Percentiles rank a stretch among this genome's conserved stretches.
Evolutionary conservation across 192 early-diverging fungal species (phyloP).

Genomic region (Fimicolochytrium jonesii): DNA sequence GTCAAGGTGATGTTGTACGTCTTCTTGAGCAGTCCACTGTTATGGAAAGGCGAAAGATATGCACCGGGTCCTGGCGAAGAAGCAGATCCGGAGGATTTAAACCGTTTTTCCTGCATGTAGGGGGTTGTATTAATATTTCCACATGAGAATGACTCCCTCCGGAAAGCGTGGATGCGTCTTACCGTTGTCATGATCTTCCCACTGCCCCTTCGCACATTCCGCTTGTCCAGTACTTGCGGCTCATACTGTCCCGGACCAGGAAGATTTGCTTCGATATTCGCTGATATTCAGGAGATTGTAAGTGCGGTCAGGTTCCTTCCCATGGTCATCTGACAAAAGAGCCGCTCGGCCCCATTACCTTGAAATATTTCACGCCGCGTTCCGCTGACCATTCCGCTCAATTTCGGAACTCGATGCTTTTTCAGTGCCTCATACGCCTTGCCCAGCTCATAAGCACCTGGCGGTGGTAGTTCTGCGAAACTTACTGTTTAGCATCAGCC

Average conservation of each 20-base stretch:
- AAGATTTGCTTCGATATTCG: slow-evolving; percentile 24
- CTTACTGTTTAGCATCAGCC: slow-evolving; percentile 1
- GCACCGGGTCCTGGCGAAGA: slow-evolving; percentile 46
- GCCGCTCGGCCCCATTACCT: too few relatives aligned
- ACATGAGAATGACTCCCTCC: neutral
- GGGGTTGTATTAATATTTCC: neutral
- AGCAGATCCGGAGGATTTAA: slow-evolving; percentile 18
- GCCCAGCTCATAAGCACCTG: slow-evolving; percentile 50
- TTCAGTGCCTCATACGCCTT: slow-evolving; percentile 40
- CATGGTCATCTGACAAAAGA: too few relatives aligned
- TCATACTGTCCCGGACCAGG: slow-evolving; percentile 51
- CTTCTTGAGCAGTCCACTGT: slow-evolving; percentile 39
- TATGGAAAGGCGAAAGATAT: slow-evolving; percentile 38
- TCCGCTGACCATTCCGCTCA: slow-evolving; percentile 27
- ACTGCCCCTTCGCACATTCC: slow-evolving; percentile 8
- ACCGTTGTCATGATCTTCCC: slow-evolving; percentile 42
- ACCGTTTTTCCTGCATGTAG: slow-evolving; percentile 34
- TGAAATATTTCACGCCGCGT: slow-evolving; percentile 42
- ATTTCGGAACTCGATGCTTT: slow-evolving; percentile 32
- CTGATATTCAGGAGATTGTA: too few relatives aligned
- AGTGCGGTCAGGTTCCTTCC: too few relatives aligned
- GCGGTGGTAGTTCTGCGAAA: slow-evolving; percentile 39
- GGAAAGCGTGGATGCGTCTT: neutral
- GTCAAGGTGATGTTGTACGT: slow-evolving; percentile 52
- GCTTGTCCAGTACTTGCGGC: slow-evolving; percentile 14